These are phyloP conservation scores for Apostasia shenzhenica DNA, from an alignment of 106 monocot species.

Conservation along the genomic window DNA sequence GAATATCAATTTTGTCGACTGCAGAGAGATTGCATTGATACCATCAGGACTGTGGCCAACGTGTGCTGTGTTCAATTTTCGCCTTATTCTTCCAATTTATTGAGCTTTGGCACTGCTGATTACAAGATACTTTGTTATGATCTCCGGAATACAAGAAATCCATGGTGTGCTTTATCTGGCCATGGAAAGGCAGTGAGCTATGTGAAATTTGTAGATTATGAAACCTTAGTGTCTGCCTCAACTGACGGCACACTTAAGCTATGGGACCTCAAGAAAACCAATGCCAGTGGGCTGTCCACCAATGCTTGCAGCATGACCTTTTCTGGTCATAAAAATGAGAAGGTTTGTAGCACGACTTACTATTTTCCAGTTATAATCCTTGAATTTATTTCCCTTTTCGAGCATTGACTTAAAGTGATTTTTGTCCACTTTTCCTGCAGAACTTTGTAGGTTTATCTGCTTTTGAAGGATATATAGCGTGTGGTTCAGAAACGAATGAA, in stretches of 20 bases:
- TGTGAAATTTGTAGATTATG: constrained; percentile 82
- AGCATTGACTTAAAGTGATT: background rate
- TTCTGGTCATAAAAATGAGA: constrained; percentile 82
- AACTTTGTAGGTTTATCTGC: constrained; percentile 96
- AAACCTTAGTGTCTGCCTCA: constrained; percentile 79
- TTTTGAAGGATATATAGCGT: constrained; percentile 85
- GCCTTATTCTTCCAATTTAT: constrained; percentile 65
- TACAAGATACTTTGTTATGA: constrained; percentile 88
- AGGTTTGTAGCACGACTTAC: constrained; percentile 34
- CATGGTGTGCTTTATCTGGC: constrained; percentile 84
- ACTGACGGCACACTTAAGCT: constrained; percentile 91
- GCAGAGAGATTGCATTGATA: constrained; percentile 64
- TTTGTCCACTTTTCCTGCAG: constrained; percentile 38
- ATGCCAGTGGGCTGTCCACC: constrained; percentile 38
- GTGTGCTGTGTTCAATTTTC: constrained; percentile 95
- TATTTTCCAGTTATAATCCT: background rate
- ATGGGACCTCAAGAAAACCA: constrained; percentile 85
- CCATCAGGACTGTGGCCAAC: constrained; percentile 72
- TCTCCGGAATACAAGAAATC: constrained; percentile 69
- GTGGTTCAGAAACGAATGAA: constrained; percentile 97
- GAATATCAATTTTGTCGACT: background rate
- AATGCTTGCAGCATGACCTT: constrained; percentile 76
- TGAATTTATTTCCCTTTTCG: background rate
- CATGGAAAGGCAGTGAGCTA: constrained; percentile 92
- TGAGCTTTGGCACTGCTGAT: constrained; percentile 93